Evolutionary conservation across 495 filamentous ascomycete genomes (phyloP), one percentile per base, ranked within the genome.

Genomic region (Penicillium maclennaniae): DNA sequence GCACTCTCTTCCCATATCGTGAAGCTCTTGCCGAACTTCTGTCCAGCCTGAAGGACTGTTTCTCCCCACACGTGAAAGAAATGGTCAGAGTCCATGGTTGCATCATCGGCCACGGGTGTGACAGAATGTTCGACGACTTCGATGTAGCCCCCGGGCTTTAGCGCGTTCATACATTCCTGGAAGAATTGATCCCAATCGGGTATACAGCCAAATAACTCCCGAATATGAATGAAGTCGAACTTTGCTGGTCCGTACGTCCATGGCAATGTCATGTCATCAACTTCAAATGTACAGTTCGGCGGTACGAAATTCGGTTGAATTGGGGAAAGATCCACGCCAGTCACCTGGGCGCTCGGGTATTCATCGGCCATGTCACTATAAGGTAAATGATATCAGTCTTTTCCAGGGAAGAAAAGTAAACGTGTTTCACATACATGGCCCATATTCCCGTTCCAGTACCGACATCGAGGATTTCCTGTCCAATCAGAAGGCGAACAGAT

Each of bases 181-280:
- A 72, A 69, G 50, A 76, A 74, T 17, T 60, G 69, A 14, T 73
- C 61, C 83, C 84, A 88, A 65, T 87, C 79, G 10, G 62, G 76
- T 48, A 89, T 81, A 36, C 72, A 75, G 25, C 81, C 82, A 51
- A 77, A 76, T 37, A 88, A 60, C 17, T 72, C 72, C 21, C 85
- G 80, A 0, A 81, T 69, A 64, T 89, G 84, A 49, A 89, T 79
- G 52, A 83, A 85, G 69, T 88, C 86, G 61, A 87, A 87, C 44
- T 65, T 58, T 44, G 81, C 66, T 1, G 66, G 50, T 16, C 65
- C 49, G 63, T 78, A 84, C 4, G 75, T 73, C 85, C 82, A 87
- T 14, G 68, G 71, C n/a, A 69, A 69, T 25, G 74, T 72, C 43
- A 71, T 65, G 53, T 86, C 81, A 56, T 84, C 82, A 39, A 83